Conservation (phyloP, 257 asterid species). For the Cordia subcordata region DNA sequence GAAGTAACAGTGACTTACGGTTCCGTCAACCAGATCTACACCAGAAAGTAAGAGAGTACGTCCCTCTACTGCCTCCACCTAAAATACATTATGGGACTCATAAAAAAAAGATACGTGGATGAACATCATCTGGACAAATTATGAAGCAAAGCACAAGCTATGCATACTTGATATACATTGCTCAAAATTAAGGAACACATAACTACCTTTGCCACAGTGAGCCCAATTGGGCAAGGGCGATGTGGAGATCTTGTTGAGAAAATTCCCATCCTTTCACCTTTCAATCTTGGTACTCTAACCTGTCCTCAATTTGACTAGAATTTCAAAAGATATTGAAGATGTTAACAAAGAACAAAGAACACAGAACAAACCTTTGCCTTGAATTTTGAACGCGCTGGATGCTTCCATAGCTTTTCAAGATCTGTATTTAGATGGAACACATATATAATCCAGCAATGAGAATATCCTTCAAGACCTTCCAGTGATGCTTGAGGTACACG, state of each 20-base stretch:
- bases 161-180: neutral
- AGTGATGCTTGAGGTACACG: conserved; percentile 86
- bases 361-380: conserved; percentile 71
- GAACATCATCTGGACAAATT: neutral
- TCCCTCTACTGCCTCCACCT: conserved; percentile 76
- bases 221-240: conserved; percentile 95
- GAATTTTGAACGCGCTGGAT: conserved; percentile 74
- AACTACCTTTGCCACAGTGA: conserved; percentile 91
- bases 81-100: conserved; percentile 3
- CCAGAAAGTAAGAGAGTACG: conserved; percentile 68
- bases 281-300: conserved; percentile 90
- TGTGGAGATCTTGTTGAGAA: conserved; percentile 99
- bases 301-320: conserved; percentile 20
- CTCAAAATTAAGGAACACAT: neutral
- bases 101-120: neutral
- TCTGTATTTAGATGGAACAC: conserved; percentile 91
- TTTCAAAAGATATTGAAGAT: neutral
- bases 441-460: conserved; percentile 92
- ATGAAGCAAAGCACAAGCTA: neutral
- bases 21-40: conserved; percentile 95
- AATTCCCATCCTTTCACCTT: conserved; percentile 83
- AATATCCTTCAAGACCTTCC: conserved; percentile 83
- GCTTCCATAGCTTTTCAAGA: conserved; percentile 86
- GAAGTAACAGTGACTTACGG: conserved; percentile 41
- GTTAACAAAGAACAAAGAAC: neutral